Conservation (phyloP, 441 rosid species). For the Euphorbia celastroides region DNA sequence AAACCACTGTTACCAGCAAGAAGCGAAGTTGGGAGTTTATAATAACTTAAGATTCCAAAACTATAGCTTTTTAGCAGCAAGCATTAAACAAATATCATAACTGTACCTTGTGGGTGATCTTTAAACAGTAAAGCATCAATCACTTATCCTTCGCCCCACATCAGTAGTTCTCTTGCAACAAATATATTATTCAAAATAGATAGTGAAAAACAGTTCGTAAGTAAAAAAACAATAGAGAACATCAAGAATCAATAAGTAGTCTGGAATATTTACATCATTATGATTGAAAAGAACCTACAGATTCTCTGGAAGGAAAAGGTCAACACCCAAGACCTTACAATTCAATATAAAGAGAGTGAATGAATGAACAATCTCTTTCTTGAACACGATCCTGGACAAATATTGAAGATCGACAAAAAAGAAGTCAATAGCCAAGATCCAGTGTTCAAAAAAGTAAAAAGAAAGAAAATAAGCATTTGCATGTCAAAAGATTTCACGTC, state of each 20-base stretch:
- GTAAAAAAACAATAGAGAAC: neutral
- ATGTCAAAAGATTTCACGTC: neutral
- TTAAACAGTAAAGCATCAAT: constrained; percentile 2
- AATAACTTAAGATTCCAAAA: neutral
- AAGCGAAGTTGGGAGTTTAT: neutral
- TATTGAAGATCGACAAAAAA: neutral
- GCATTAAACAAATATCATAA: constrained; percentile 4
- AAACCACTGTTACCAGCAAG: neutral
- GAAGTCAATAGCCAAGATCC: constrained; percentile 9
- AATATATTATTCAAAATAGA: constrained; percentile 19
- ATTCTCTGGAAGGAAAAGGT: neutral
- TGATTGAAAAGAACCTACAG: neutral
- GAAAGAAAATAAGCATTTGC: neutral
- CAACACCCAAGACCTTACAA: constrained; percentile 8
- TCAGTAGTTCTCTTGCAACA: constrained; percentile 28
- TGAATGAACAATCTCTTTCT: constrained; percentile 4
- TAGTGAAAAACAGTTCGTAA: constrained; percentile 9
- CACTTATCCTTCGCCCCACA: constrained; percentile 8
- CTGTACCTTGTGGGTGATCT: constrained; percentile 18
- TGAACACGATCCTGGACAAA: constrained; percentile 16
- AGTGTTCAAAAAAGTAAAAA: neutral
- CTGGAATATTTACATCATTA: constrained; percentile 19
- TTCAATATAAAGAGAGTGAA: neutral
- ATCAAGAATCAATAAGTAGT: neutral
- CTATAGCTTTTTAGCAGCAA: neutral